phyloP scores from a whole-genome alignment of 2,329 filamentous ascomycete species.

The Xylariaceae sp. region DNA sequence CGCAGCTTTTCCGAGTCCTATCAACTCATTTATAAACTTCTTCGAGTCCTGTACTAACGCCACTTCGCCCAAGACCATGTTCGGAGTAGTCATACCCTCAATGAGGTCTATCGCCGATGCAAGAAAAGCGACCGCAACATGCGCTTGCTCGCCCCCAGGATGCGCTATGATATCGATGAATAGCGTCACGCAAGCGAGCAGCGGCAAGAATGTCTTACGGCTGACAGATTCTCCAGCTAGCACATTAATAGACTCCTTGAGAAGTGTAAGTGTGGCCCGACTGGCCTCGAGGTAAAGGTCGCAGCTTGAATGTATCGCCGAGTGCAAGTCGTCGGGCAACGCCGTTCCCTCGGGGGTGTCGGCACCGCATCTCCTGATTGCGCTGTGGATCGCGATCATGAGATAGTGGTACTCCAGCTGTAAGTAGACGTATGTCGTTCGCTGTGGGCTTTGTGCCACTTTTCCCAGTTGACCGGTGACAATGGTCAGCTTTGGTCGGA shows the following conservation, averaged over 20 bases:
- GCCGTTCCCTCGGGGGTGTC: neutral
- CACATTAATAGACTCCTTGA: neutral
- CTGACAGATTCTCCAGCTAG: conserved; percentile 3
- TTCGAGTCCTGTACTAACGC: neutral
- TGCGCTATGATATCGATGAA: conserved; percentile 9
- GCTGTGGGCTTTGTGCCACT: neutral
- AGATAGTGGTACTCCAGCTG: conserved; percentile 5
- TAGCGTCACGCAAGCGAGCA: neutral
- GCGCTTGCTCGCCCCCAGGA: neutral
- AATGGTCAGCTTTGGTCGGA: conserved; percentile 1
- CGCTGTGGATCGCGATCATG: conserved; percentile 2
- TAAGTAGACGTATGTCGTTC: neutral
- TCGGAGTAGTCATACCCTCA: neutral
- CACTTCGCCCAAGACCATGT: neutral
- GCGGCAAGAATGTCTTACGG: neutral
- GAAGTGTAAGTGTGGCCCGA: conserved; percentile 3
- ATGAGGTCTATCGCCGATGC: conserved; percentile 1
- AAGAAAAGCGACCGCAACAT: neutral
- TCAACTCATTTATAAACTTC: conserved; percentile 2
- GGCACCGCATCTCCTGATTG: conserved; percentile 5
- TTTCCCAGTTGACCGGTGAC: neutral
- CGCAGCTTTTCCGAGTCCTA: neutral
- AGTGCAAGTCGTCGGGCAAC: conserved; percentile 4
- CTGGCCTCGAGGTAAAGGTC: conserved; percentile 9
- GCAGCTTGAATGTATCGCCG: conserved; percentile 7